Evolutionary conservation across 202 grass and related monocot species (phyloP).

Genomic region (Schoenoplectus tabernaemontani): DNA sequence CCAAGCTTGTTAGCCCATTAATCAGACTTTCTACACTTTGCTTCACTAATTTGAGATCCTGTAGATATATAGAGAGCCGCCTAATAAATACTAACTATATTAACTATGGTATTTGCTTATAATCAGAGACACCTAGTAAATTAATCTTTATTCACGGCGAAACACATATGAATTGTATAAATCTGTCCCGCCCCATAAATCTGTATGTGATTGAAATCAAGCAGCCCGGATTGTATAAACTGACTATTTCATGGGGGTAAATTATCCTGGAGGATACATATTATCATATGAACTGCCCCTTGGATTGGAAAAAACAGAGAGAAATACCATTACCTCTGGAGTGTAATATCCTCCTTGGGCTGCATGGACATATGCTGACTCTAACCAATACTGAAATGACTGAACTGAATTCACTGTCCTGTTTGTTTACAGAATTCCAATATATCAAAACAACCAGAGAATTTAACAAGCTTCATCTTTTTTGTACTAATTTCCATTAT

Average conservation of each 20-base stretch:
- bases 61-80: background rate
- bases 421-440: constrained; percentile 11
- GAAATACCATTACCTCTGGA: constrained; percentile 17
- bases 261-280: no score
- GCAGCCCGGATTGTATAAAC: background rate
- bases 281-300: constrained; percentile 22
- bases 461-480: background rate
- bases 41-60: background rate
- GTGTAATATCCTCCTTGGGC: constrained; percentile 27
- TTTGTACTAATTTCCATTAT: background rate
- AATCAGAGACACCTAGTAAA: no score
- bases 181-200: background rate
- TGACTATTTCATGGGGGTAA: background rate
- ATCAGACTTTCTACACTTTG: background rate
- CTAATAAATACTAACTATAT: background rate
- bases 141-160: no score
- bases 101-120: background rate
- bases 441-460: background rate
- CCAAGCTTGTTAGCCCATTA: background rate
- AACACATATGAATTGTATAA: no score
- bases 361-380: constrained; percentile 58
- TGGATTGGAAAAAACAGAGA: constrained; percentile 66
- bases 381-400: constrained; percentile 54
- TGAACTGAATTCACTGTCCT: constrained; percentile 37
- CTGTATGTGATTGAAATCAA: background rate